Conservation (phyloP, 2,329 filamentous ascomycete species). For the Trichoderma hamatum region DNA sequence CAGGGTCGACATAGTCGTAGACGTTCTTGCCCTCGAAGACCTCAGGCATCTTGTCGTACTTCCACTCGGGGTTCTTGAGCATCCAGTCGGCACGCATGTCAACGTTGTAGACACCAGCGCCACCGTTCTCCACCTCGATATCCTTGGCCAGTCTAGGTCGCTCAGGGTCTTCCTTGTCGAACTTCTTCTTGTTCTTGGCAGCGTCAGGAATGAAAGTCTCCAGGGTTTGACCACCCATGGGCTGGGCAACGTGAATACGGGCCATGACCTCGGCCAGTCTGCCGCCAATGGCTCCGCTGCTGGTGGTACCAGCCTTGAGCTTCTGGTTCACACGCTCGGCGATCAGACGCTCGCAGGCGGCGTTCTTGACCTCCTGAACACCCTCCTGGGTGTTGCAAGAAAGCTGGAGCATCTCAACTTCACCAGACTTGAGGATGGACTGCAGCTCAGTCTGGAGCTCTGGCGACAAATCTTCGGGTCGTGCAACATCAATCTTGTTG, state of each 20-base stretch:
- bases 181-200: conserved; percentile 79
- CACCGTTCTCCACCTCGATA: conserved; percentile 87
- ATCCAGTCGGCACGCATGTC: conserved; percentile 88
- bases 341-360: conserved; percentile 88
- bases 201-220: conserved; percentile 90
- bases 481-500: conserved; percentile 96
- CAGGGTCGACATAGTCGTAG: conserved; percentile 94
- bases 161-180: conserved; percentile 87
- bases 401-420: conserved; percentile 89
- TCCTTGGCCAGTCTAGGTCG: conserved; percentile 80
- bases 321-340: conserved; percentile 94
- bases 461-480: conserved; percentile 81
- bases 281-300: conserved; percentile 73
- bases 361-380: conserved; percentile 92
- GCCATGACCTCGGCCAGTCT: conserved; percentile 88
- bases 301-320: conserved; percentile 85
- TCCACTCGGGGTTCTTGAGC: conserved; percentile 89
- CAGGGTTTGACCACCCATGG: conserved; percentile 75
- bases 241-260: conserved; percentile 95
- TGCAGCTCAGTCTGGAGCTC: conserved; percentile 79
- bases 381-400: conserved; percentile 96
- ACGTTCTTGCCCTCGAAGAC: conserved; percentile 95
- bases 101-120: conserved; percentile 93
- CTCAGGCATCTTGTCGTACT: conserved; percentile 93
- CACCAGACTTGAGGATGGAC: conserved; percentile 77